These are phyloP conservation scores for Ilex asprella DNA, from an alignment of 257 asterid genomes.

Conservation along the genomic window DNA sequence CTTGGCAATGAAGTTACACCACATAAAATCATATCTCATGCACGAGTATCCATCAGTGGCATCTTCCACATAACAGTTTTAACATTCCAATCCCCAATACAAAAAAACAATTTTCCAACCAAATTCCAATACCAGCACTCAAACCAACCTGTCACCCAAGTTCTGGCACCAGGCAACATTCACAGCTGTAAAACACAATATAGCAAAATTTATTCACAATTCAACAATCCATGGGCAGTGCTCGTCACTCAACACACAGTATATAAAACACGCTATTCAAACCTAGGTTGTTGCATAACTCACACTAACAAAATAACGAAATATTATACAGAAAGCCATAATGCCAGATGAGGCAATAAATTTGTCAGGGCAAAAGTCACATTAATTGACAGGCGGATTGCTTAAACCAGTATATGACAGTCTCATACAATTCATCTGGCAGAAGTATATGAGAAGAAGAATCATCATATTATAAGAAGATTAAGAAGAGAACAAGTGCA, in stretches of 20 bases:
- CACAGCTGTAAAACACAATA: constrained; percentile 86
- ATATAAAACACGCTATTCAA: not conserved
- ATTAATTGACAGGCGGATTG: too few relatives aligned
- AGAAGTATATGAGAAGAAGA: too few relatives aligned
- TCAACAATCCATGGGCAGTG: constrained; percentile 27
- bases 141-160: constrained; percentile 52
- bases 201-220: constrained; percentile 53
- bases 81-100: constrained; percentile 29
- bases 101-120: constrained; percentile 26
- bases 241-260: constrained; percentile 23
- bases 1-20: constrained; percentile 6
- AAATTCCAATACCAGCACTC: constrained; percentile 37
- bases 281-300: too few relatives aligned
- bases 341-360: too few relatives aligned
- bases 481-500: too few relatives aligned
- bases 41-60: constrained; percentile 14
- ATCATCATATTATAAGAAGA: too few relatives aligned
- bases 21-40: constrained; percentile 9
- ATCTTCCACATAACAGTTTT: constrained; percentile 19
- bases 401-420: too few relatives aligned
- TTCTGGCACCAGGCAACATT: constrained; percentile 74
- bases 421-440: too few relatives aligned
- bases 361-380: too few relatives aligned
- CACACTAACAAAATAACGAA: too few relatives aligned
- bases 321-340: too few relatives aligned